phyloP scores from a whole-genome alignment of 352 stramenopile genomes.

The Globisporangium abappressorium region DNA sequence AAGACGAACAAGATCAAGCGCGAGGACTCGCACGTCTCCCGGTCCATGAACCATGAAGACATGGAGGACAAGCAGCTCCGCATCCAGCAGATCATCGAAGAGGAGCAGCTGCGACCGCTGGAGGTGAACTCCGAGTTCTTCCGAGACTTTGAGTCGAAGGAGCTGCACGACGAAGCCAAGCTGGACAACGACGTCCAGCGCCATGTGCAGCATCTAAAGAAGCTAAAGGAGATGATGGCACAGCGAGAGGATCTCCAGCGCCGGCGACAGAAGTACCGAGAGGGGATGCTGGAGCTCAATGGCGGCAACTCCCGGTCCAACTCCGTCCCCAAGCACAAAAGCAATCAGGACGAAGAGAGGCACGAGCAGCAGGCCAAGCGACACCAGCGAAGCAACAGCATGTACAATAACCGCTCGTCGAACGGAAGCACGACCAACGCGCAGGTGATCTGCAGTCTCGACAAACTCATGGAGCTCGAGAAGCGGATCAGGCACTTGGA shows the following conservation, averaged over 20 bases:
- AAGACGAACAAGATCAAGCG: constrained; percentile 86
- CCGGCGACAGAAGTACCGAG: constrained; percentile 57
- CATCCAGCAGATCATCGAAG: constrained; percentile 90
- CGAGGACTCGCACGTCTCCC: constrained; percentile 57
- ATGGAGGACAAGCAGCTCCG: constrained; percentile 81
- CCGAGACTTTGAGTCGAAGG: constrained; percentile 72
- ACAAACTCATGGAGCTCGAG: constrained; percentile 89
- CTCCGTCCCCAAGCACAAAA: constrained; percentile 25
- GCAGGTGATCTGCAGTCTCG: constrained; percentile 73
- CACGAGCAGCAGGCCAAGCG: constrained; percentile 11
- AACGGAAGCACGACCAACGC: constrained; percentile 17
- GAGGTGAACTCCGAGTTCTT: constrained; percentile 89
- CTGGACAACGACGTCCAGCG: constrained; percentile 86
- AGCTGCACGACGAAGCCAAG: constrained; percentile 55
- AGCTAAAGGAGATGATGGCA: constrained; percentile 65
- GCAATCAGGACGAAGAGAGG: constrained; percentile 48
- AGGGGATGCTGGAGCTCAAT: constrained; percentile 58
- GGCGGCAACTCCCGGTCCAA: constrained; percentile 25
- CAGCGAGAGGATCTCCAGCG: constrained; percentile 62
- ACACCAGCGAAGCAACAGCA: constrained; percentile 24
- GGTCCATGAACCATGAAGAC: constrained; percentile 48
- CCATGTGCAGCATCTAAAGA: constrained; percentile 85
- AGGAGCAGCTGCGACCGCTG: constrained; percentile 90
- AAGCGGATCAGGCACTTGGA: constrained; percentile 85
- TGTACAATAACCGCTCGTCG: constrained; percentile 30